Conservation (phyloP, 176 grass and related monocot genomes). For the Zizania latifolia region DNA sequence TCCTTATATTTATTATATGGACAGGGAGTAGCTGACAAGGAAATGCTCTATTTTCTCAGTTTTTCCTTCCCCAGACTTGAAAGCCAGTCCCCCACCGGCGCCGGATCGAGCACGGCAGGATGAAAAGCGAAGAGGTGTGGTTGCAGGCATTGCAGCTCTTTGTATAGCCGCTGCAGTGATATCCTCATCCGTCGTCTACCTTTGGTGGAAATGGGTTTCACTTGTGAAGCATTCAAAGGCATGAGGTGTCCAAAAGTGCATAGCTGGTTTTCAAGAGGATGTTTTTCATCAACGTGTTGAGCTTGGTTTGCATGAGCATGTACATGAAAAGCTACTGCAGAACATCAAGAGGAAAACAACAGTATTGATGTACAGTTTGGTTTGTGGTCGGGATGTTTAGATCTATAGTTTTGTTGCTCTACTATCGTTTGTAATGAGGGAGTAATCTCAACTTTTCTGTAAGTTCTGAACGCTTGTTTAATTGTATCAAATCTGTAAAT, state of each 20-base stretch:
- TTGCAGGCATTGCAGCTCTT: conserved; percentile 47
- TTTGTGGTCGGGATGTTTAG: background rate
- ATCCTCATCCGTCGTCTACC: conserved; percentile 40
- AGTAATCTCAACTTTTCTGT: background rate
- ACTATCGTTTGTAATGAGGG: background rate
- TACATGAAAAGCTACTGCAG: background rate
- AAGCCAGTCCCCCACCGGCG: background rate
- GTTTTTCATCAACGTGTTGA: background rate
- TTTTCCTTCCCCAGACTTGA: background rate
- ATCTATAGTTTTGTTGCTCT: background rate
- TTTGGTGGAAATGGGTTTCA: conserved; percentile 55
- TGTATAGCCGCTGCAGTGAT: conserved; percentile 31
- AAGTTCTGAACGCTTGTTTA: background rate
- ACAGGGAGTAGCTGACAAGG: background rate
- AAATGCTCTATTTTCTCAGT: conserved; percentile 15
- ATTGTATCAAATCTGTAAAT: background rate
- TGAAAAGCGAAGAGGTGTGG: conserved; percentile 32
- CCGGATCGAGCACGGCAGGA: background rate
- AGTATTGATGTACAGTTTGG: conserved; percentile 16
- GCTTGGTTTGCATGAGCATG: conserved; percentile 5
- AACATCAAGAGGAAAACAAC: background rate
- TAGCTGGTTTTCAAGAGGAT: too few species aligned
- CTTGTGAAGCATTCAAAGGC: conserved; percentile 23
- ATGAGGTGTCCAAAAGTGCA: conserved; percentile 6
- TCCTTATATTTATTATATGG: too few species aligned